These are phyloP conservation scores for Cryphonectria nitschkei DNA, from an alignment of 2,329 filamentous ascomycete genomes.

Conservation along the genomic window DNA sequence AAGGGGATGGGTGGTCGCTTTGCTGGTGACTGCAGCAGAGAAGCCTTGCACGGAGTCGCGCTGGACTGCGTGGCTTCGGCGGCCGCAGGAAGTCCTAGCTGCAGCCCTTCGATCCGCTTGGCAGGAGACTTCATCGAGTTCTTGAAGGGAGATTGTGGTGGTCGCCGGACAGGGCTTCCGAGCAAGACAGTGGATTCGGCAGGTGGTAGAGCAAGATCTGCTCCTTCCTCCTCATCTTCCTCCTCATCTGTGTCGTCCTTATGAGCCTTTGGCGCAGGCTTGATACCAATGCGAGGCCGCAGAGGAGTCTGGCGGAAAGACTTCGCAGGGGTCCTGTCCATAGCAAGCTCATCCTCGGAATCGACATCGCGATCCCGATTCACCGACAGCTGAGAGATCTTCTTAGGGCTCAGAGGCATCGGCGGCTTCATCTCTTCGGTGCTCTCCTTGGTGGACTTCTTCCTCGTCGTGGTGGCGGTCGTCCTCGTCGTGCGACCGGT, in stretches of 20 bases:
- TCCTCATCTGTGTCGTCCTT: constrained; percentile 37
- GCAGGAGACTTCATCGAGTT: constrained; percentile 61
- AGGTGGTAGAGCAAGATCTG: constrained; percentile 34
- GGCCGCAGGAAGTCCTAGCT: constrained; percentile 20
- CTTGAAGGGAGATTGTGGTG: constrained; percentile 55
- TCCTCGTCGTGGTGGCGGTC: constrained; percentile 38
- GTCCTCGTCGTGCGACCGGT: constrained; percentile 36
- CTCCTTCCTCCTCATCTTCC: constrained; percentile 32
- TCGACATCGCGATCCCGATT: constrained; percentile 44
- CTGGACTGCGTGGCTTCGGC: constrained; percentile 34
- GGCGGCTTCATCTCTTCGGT: constrained; percentile 33
- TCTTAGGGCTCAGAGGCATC: constrained; percentile 66
- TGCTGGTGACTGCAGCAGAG: constrained; percentile 53
- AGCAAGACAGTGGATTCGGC: constrained; percentile 47
- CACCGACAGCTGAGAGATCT: constrained; percentile 60
- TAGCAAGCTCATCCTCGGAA: constrained; percentile 64
- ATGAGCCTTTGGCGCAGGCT: constrained; percentile 39
- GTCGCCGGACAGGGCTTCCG: constrained; percentile 60
- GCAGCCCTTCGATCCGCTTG: constrained; percentile 52
- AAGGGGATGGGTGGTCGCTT: constrained; percentile 53
- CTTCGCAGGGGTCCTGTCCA: constrained; percentile 54
- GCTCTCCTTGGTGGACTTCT: constrained; percentile 40
- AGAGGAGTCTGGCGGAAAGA: constrained; percentile 60
- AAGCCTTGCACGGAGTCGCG: constrained; percentile 44
- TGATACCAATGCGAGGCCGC: constrained; percentile 47